Percentiles rank a stretch among this genome's conserved stretches.
Conservation (phyloP, 2,329 filamentous ascomycete species). For the Thielaviopsis ethacetica region DNA sequence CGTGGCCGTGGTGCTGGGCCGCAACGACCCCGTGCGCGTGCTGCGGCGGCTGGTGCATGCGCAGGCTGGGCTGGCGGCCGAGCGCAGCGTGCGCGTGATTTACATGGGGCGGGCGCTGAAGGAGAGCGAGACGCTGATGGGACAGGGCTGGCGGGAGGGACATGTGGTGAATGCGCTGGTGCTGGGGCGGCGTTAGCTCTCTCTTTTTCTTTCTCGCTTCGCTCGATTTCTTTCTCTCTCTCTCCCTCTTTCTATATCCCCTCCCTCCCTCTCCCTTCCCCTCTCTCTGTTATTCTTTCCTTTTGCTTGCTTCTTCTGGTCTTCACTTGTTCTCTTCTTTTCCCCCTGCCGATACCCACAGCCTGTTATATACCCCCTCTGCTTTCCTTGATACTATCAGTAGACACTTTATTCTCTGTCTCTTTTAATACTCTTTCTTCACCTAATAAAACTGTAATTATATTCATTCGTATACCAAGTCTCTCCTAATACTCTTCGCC, state of each 20-base stretch:
- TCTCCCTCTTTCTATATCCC: neutral
- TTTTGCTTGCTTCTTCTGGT: neutral
- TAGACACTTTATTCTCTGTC: too few relatives aligned
- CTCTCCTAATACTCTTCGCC: too few relatives aligned
- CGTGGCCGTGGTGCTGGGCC: constrained; percentile 38
- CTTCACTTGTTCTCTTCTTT: too few relatives aligned
- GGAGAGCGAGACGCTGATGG: constrained; percentile 45
- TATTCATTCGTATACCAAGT: too few relatives aligned
- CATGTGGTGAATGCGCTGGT: constrained; percentile 67
- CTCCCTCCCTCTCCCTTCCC: too few relatives aligned
- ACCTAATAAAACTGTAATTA: too few relatives aligned
- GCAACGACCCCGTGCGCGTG: constrained; percentile 45
- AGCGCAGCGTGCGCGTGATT: constrained; percentile 49
- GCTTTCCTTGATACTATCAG: too few relatives aligned
- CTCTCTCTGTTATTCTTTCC: neutral
- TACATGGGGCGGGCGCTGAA: constrained; percentile 71
- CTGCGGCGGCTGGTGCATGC: constrained; percentile 44
- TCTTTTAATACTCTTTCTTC: too few relatives aligned
- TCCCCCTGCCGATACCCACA: too few relatives aligned
- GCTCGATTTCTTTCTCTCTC: neutral
- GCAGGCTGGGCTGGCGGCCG: constrained; percentile 44
- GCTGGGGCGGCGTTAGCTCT: constrained; percentile 19
- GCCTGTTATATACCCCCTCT: too few relatives aligned
- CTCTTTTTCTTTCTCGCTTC: neutral
- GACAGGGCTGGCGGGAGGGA: constrained; percentile 60